These are phyloP conservation scores for Coniochaeta pulveracea DNA, from an alignment of 2,329 filamentous ascomycete species.

Conservation along the genomic window DNA sequence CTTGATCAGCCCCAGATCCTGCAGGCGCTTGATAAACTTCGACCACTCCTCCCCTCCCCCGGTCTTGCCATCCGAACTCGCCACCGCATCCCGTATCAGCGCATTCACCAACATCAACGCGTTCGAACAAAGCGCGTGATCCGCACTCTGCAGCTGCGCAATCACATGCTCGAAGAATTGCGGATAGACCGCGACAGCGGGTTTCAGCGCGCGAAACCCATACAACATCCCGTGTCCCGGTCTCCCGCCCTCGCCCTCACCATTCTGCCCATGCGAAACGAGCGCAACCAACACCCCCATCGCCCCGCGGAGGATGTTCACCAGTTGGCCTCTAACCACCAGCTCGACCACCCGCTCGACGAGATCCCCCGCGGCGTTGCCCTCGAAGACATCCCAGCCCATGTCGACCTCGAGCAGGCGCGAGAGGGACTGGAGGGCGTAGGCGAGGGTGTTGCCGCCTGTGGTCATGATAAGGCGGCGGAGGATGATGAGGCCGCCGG, in stretches of 20 bases:
- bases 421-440: constrained; percentile 81
- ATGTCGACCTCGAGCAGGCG: constrained; percentile 90
- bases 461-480: constrained; percentile 74
- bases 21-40: constrained; percentile 85
- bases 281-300: constrained; percentile 95
- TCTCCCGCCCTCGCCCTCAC: background rate
- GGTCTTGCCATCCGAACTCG: constrained; percentile 45
- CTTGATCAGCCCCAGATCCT: constrained; percentile 87
- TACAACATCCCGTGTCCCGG: constrained; percentile 62
- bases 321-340: constrained; percentile 86
- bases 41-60: constrained; percentile 66
- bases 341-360: constrained; percentile 75
- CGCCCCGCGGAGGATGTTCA: constrained; percentile 92
- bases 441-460: constrained; percentile 88
- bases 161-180: constrained; percentile 94
- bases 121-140: constrained; percentile 92
- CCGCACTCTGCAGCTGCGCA: constrained; percentile 80
- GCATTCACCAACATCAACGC: constrained; percentile 92
- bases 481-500: constrained; percentile 73
- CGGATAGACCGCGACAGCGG: constrained; percentile 80
- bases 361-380: constrained; percentile 50
- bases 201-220: constrained; percentile 85
- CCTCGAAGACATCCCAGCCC: constrained; percentile 84
- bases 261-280: constrained; percentile 68
- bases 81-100: constrained; percentile 82